Evolutionary conservation across 805 yeast species (phyloP), one percentile per base, ranked within the genome.

Genomic region (Candida gorgasii): DNA sequence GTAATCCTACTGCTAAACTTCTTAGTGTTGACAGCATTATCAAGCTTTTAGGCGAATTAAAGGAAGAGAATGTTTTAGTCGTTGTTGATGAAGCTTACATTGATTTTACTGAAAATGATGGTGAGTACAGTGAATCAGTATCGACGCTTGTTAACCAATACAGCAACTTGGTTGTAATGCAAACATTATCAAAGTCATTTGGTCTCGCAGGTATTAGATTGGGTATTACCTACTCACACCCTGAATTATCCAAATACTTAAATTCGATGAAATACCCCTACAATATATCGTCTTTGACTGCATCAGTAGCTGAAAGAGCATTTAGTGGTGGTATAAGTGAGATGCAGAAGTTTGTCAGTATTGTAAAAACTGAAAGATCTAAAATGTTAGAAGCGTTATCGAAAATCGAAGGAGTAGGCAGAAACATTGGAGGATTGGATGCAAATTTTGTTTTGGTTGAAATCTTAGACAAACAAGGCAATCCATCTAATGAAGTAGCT

Each of bases 201-300:
- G 99, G 99, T 14, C 76, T 93, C 41, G 99, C 99, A 3, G 98
- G 97, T 34, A 84, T 90, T 38, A 78, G 99, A 54, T 63, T 92
- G 32, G 99, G 99, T 18, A 70, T 89, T 46, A 82, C 96, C 1
- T 92, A 61, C 56, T 75, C 90, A 3, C 68, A 76, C 13, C 66
- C 71, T 11, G 78, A 76, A 47, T 67, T 93, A 36, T 77, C 96
- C 0, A 54, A 62, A 4, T 76, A 86, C 37, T 67, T 93, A 54
- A 93, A 93, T 61, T 79, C 95, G 17, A 84, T 92, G 85, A 93
- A 93, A 61, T 96, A 95, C 27, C 99, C 99, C 2, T 93, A 93
- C 66, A 93, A 92, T 62, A 86, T 93, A 44, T 87, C 96, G 7
- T 76, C 89, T 9, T 69, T 86, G 50, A 82, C 98, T 1, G 73